phyloP scores from a whole-genome alignment of 2,329 filamentous ascomycete genomes.

The Fusarium austroafricanum region DNA sequence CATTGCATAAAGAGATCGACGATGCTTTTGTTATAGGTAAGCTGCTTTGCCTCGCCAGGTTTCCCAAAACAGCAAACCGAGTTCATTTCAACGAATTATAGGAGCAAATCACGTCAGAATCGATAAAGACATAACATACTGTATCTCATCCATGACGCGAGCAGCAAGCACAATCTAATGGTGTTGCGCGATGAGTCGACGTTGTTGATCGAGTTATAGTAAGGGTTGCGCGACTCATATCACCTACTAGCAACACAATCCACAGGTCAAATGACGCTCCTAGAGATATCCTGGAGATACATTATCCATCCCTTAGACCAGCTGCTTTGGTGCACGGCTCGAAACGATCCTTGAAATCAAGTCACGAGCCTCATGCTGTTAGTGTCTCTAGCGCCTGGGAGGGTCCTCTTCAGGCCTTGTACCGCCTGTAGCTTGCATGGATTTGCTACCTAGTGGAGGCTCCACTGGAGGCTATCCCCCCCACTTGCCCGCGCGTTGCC shows the following conservation, averaged over 20 bases:
- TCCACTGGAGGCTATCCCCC: constrained; percentile 13
- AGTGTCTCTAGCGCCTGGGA: constrained; percentile 33
- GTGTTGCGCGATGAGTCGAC: constrained; percentile 24
- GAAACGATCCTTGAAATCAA: constrained; percentile 36
- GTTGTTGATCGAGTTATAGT: constrained; percentile 38
- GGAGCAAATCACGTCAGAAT: not conserved
- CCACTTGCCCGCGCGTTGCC: constrained; percentile 36
- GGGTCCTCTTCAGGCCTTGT: constrained; percentile 30
- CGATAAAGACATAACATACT: constrained; percentile 7
- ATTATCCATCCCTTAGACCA: constrained; percentile 1
- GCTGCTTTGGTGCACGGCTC: constrained; percentile 16
- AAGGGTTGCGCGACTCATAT: constrained; percentile 26
- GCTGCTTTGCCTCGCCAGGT: constrained; percentile 6
- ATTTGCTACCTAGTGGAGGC: constrained; percentile 6
- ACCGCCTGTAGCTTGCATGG: constrained; percentile 16
- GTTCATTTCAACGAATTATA: not conserved
- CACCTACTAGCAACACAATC: constrained; percentile 34
- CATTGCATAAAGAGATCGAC: constrained; percentile 23
- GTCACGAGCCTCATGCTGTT: constrained; percentile 40
- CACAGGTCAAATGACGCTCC: constrained; percentile 43
- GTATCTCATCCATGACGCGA: constrained; percentile 31
- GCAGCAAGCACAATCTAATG: constrained; percentile 17
- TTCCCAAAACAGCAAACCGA: not conserved
- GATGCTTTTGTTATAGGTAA: constrained; percentile 20
- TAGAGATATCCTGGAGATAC: constrained; percentile 13